Percentiles rank a stretch among this genome's conserved stretches.
phyloP scores from a whole-genome alignment of 2,329 filamentous ascomycete genomes.

The Tetracladium maxilliforme region DNA sequence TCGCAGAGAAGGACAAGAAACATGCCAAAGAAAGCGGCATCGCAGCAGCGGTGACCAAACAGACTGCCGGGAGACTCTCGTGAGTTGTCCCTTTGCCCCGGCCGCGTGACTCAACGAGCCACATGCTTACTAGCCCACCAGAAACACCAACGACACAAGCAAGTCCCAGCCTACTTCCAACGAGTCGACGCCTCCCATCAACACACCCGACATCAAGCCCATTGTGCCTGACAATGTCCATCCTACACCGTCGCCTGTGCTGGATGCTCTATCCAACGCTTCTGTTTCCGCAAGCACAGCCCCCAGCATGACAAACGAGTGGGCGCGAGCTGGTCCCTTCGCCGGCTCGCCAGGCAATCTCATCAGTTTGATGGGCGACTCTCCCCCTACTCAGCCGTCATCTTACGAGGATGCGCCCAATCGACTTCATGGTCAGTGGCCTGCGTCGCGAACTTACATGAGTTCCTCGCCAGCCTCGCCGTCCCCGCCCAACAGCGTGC shows the following conservation, averaged over 20 bases:
- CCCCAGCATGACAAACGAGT: slow-evolving; percentile 20
- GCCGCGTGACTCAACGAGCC: no score
- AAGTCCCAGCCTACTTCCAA: no score
- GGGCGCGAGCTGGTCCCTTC: slow-evolving; percentile 26
- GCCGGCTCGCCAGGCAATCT: slow-evolving; percentile 21
- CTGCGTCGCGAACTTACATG: no score
- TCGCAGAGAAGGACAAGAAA: slow-evolving; percentile 36
- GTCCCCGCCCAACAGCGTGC: slow-evolving; percentile 17
- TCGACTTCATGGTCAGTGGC: slow-evolving; percentile 7
- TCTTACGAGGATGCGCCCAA: slow-evolving; percentile 13
- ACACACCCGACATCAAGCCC: slow-evolving; percentile 2
- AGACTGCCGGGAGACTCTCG: no score
- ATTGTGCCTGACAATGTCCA: slow-evolving; percentile 12
- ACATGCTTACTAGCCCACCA: no score
- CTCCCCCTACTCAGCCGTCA: slow-evolving; percentile 20
- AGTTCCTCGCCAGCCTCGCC: no score
- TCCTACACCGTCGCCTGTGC: slow-evolving; percentile 11
- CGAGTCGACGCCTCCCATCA: slow-evolving; percentile 36
- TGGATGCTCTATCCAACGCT: slow-evolving; percentile 14
- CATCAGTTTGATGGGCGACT: slow-evolving; percentile 25
- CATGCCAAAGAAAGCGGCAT: slow-evolving; percentile 37
- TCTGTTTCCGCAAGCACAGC: slow-evolving; percentile 9
- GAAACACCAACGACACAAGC: no score
- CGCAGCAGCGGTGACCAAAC: slow-evolving; percentile 35
- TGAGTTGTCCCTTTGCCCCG: no score